Evolutionary conservation across 169 alveolate species (phyloP).

Genomic region (Fabrea salina): DNA sequence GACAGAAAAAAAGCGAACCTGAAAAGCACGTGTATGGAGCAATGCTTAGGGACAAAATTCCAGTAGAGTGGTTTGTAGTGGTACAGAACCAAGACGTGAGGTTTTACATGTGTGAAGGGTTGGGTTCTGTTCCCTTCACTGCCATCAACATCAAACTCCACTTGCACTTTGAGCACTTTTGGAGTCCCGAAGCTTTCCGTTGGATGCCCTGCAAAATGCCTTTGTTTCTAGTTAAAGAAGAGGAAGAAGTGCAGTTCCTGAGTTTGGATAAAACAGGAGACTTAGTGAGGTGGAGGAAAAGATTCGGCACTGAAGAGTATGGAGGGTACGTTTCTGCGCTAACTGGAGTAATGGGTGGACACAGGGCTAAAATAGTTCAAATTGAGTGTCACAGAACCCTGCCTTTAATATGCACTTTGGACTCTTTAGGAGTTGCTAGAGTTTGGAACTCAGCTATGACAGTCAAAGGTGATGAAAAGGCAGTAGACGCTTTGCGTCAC

Average conservation of each 20-base stretch:
- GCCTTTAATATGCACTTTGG: neutral
- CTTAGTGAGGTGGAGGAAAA: conserved; percentile 29
- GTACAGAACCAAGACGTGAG: neutral
- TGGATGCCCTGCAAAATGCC: neutral
- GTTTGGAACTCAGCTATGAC: neutral
- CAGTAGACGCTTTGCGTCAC: neutral
- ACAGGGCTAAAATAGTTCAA: neutral
- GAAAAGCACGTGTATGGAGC: conserved; percentile 14
- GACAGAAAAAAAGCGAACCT: neutral
- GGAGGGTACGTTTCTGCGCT: neutral
- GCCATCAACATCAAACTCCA: conserved; percentile 16
- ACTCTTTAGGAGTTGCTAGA: neutral
- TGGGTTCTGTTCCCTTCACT: conserved; percentile 13
- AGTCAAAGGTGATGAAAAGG: neutral
- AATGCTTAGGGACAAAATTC: neutral
- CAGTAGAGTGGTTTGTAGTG: conserved; percentile 20
- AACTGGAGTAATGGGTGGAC: conserved; percentile 20
- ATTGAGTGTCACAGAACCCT: neutral
- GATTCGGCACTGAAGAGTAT: neutral
- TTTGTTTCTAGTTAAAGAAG: neutral
- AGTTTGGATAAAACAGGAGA: neutral
- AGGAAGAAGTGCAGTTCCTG: conserved; percentile 5
- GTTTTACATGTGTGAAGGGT: conserved; percentile 25
- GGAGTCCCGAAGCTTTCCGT: neutral
- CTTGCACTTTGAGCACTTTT: neutral